Evolutionary conservation across 2,329 filamentous ascomycete genomes (phyloP).

Genomic region (Verticillium klebahnii): DNA sequence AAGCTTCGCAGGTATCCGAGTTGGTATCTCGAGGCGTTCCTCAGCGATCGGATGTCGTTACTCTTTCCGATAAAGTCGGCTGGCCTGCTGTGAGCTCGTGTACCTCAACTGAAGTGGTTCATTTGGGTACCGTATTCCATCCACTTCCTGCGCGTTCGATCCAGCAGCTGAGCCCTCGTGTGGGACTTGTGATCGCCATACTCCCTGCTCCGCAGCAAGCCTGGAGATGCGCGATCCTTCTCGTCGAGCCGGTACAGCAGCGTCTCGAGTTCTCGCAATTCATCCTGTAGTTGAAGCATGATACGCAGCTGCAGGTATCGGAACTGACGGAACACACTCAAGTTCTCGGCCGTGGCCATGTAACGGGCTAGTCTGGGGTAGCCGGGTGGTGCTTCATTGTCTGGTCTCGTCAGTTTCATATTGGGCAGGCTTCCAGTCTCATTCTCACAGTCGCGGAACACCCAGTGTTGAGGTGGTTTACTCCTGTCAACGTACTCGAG

Average conservation of each 20-base stretch:
- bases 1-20: background rate
- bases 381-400: background rate
- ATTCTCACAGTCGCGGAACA: background rate
- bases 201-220: background rate
- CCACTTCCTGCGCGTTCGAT: background rate
- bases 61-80: background rate
- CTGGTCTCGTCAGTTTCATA: background rate
- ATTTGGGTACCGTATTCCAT: background rate
- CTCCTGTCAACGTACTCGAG: background rate
- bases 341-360: background rate
- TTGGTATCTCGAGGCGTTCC: background rate
- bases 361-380: background rate
- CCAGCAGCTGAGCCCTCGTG: background rate
- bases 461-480: background rate
- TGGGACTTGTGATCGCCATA: background rate
- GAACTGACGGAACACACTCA: background rate
- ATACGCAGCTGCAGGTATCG: background rate
- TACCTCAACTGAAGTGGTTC: background rate
- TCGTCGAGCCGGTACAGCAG: background rate
- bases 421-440: background rate
- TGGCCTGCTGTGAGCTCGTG: background rate
- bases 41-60: background rate
- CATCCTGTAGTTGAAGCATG: background rate
- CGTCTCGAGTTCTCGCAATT: background rate
- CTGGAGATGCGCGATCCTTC: background rate